Evolutionary conservation across 1,284 basidiomycete genomes (phyloP), one percentile per base, ranked within the genome.

Genomic region (Taiwanofungus camphoratus): DNA sequence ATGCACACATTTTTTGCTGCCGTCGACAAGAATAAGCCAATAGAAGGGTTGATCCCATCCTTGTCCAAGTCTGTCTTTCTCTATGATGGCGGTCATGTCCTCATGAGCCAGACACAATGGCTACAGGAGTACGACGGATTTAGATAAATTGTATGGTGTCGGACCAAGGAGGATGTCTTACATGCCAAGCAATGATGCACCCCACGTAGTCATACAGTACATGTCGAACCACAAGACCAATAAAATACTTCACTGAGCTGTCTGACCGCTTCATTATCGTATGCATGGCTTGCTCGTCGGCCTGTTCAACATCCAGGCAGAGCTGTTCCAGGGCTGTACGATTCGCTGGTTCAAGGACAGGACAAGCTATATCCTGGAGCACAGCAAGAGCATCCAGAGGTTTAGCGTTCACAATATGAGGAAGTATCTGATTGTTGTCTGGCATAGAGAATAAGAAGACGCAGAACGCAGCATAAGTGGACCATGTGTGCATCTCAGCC

Each of bases 11-110:
- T 67, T 56, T 42, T 62, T 53, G 2, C 64, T 58, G 5, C 70
- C 73, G 32, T 64, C 67, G 11, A 61, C 53, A 13, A 65, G 58
- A 30, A 70, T 51, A 38, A 69, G 55, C 18, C 66, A 57, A 50
- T 80, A 80, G 50, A 79, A 80, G 2, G 77, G 75, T 46, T 79
- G 77, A 26, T 68, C 46, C 21, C 67, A 59, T 5, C 74, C 73
- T 8, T 63, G 55, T 22, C 57, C 39, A 18, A 77, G 62, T 5
- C 48, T 46, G 42, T 69, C 63, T 1, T 77, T 64, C 16, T 59
- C 53, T 70, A 75, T 76, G 22, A 63, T 55, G 1, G 34, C 41
- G n/a, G 72, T 72, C 73, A 76, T 77, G 18, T 57, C 60, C 36
- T 71, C 67, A 2, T 61, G 55, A 3, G 69, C 67, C 47, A 53